Conservation (phyloP, 1,284 basidiomycete species). For the Fomes fomentarius region DNA sequence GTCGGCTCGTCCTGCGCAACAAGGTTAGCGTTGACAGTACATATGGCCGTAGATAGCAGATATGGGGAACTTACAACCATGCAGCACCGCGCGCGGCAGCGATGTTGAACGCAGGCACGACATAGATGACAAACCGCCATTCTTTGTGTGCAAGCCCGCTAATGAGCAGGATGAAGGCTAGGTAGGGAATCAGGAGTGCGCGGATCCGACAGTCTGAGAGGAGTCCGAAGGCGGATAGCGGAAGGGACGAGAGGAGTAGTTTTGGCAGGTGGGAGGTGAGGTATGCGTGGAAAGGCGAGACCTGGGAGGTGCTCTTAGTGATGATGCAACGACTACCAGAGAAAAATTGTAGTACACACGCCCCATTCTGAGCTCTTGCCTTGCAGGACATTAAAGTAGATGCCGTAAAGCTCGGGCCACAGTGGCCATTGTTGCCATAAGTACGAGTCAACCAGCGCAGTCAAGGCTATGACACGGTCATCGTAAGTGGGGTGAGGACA, state of each 20-base stretch:
- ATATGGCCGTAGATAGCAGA: neutral
- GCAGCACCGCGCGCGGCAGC: conserved; percentile 70
- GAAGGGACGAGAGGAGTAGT: conserved; percentile 69
- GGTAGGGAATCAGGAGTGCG: conserved; percentile 52
- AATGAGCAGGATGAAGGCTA: conserved; percentile 67
- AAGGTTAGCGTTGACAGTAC: neutral
- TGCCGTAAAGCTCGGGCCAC: conserved; percentile 87
- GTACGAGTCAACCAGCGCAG: conserved; percentile 79
- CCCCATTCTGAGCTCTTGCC: conserved; percentile 94
- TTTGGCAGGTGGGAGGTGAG: conserved; percentile 76
- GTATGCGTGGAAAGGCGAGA: conserved; percentile 77
- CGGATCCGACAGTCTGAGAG: conserved; percentile 52
- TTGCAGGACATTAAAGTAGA: conserved; percentile 88
- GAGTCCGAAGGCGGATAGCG: conserved; percentile 62
- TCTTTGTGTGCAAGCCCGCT: conserved; percentile 89
- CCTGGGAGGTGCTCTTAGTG: conserved; percentile 42
- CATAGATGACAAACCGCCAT: conserved; percentile 94
- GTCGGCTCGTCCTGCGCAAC: conserved; percentile 44
- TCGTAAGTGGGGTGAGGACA: neutral
- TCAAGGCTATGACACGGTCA: conserved; percentile 50
- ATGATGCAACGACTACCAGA: too few species aligned
- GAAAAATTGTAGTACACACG: too few species aligned
- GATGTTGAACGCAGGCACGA: conserved; percentile 83
- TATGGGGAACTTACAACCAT: conserved; percentile 54
- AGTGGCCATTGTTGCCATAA: conserved; percentile 77